Conservation (phyloP, 23 red algal genomes). For the Gracilaria caudata region DNA sequence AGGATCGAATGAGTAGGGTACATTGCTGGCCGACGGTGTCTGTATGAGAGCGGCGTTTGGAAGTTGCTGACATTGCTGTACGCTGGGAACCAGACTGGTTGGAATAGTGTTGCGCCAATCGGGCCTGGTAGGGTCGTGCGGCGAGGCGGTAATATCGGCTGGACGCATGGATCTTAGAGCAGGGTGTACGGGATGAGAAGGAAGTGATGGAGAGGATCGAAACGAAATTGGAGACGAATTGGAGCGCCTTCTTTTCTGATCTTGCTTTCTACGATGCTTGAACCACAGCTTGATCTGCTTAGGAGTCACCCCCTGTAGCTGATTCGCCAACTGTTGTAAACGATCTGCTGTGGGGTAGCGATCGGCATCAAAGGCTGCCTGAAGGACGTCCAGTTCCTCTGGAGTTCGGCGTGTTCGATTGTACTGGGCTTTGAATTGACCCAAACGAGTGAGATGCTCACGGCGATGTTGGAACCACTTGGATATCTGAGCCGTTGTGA, state of each 20-base stretch:
- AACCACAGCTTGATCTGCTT: slow-evolving; percentile 85
- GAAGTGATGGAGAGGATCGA: slow-evolving; percentile 3
- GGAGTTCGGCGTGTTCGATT: slow-evolving; percentile 71
- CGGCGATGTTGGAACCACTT: slow-evolving; percentile 88
- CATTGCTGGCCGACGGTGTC: neutral
- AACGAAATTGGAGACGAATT: slow-evolving; percentile 16
- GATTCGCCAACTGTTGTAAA: slow-evolving; percentile 42
- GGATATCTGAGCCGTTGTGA: slow-evolving; percentile 61
- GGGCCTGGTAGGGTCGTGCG: slow-evolving; percentile 27
- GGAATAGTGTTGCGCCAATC: slow-evolving; percentile 12
- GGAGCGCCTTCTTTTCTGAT: slow-evolving; percentile 49
- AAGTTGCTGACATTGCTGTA: slow-evolving; percentile 19
- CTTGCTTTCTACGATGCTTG: slow-evolving; percentile 77
- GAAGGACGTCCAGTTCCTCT: slow-evolving; percentile 53
- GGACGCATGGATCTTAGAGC: slow-evolving; percentile 16
- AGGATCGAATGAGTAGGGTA: slow-evolving; percentile 18
- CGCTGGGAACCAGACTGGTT: slow-evolving; percentile 18
- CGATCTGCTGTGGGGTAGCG: slow-evolving; percentile 69
- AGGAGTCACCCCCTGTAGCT: slow-evolving; percentile 53
- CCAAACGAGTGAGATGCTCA: slow-evolving; percentile 53
- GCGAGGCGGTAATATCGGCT: neutral
- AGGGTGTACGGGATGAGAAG: neutral
- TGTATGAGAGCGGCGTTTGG: slow-evolving; percentile 6
- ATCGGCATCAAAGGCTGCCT: slow-evolving; percentile 62
- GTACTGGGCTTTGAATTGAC: slow-evolving; percentile 67